Percentiles rank a stretch among this genome's conserved stretches.
Conservation (phyloP, 2,329 filamentous ascomycete species). For the Aureobasidium subglaciale region DNA sequence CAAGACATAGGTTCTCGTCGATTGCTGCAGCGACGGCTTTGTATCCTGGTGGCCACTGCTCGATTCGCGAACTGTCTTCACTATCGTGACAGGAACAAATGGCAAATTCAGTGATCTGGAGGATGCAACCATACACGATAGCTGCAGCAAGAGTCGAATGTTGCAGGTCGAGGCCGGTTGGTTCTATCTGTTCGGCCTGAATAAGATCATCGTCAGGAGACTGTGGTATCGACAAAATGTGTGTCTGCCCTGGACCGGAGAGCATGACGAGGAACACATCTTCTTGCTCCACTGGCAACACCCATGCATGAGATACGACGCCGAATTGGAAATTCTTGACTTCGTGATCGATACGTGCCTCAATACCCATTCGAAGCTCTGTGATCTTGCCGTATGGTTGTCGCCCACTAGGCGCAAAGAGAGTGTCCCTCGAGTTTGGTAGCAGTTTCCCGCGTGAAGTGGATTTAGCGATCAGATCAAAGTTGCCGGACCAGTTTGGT, state of each 20-base stretch:
- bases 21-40: conserved; percentile 23
- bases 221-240: conserved; percentile 2
- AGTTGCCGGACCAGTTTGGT: conserved; percentile 51
- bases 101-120: conserved; percentile 25
- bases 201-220: conserved; percentile 15
- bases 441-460: background rate
- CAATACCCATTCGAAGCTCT: conserved; percentile 36
- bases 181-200: background rate
- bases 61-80: conserved; percentile 14
- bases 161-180: conserved; percentile 21
- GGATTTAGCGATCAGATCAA: conserved; percentile 34
- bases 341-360: conserved; percentile 25
- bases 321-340: conserved; percentile 19
- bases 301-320: conserved; percentile 30
- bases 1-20: conserved; percentile 13
- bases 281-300: conserved; percentile 26
- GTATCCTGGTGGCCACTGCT: background rate
- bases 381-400: conserved; percentile 38
- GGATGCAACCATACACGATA: conserved; percentile 19
- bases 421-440: conserved; percentile 19
- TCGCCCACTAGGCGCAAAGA: conserved; percentile 37
- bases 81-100: conserved; percentile 22
- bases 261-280: conserved; percentile 32
- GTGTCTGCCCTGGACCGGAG: conserved; percentile 25
- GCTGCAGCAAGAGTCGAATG: conserved; percentile 23